Percentiles rank a stretch among this genome's conserved stretches.
phyloP scores from a whole-genome alignment of 306 rosid species.

The Styphnolobium japonicum region DNA sequence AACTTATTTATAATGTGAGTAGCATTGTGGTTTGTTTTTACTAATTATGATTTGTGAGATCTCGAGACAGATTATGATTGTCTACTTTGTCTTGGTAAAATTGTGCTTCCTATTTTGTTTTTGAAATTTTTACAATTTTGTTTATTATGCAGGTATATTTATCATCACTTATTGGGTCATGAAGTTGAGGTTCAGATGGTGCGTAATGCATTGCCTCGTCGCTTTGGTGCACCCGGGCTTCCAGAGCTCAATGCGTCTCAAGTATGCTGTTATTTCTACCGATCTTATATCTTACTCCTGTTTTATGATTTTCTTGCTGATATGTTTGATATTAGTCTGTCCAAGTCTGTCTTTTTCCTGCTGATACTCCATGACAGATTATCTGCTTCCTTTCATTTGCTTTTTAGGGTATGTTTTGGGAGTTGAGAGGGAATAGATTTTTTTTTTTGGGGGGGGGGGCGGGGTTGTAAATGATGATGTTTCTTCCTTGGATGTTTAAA shows the following conservation, averaged over 20 bases:
- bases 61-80: neutral
- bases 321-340: neutral
- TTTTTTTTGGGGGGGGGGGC: too few species aligned
- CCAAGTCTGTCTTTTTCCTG: neutral
- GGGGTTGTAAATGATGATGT: neutral
- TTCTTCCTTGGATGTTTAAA: neutral
- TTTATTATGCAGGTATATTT: conserved; percentile 71
- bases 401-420: neutral
- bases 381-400: neutral
- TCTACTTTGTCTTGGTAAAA: neutral
- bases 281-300: neutral
- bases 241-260: conserved; percentile 99
- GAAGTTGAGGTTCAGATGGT: conserved; percentile 99
- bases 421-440: neutral
- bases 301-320: neutral
- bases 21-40: conserved; percentile 1
- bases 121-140: neutral
- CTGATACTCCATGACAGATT: neutral
- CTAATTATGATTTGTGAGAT: conserved; percentile 10
- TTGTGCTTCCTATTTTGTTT: neutral
- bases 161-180: conserved; percentile 96
- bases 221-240: conserved; percentile 99
- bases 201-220: conserved; percentile 94
- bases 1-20: neutral
- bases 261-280: conserved; percentile 47